Conservation (phyloP, 2,329 filamentous ascomycete species). For the Ceratocystis papillata region DNA sequence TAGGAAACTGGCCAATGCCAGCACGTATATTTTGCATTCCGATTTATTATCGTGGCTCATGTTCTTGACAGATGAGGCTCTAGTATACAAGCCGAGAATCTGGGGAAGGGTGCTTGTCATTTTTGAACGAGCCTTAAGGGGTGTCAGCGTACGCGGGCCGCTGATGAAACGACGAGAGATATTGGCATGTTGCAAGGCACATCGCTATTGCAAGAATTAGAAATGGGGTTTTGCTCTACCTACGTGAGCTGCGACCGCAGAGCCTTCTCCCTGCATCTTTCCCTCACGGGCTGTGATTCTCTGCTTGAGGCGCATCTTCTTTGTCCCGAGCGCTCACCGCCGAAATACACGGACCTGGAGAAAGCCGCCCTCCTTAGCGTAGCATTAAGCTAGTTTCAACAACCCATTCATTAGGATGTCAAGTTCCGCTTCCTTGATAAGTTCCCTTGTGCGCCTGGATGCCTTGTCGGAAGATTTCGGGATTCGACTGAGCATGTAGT, state of each 20-base stretch:
- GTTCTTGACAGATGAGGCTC: slow-evolving; percentile 5
- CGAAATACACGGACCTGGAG: neutral
- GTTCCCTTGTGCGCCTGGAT: neutral
- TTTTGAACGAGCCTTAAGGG: neutral
- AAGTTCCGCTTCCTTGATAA: neutral
- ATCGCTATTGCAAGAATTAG: neutral
- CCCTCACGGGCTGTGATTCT: neutral
- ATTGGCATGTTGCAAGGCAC: neutral
- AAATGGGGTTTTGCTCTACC: too few species aligned
- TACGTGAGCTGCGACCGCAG: too few species aligned
- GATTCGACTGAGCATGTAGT: neutral
- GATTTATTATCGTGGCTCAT: slow-evolving; percentile 10
- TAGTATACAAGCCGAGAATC: slow-evolving; percentile 12
- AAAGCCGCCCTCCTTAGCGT: neutral
- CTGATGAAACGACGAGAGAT: neutral
- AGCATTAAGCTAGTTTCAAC: neutral
- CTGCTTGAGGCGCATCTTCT: neutral
- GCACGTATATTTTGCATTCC: neutral
- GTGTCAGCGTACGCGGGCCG: neutral
- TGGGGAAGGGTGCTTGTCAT: slow-evolving; percentile 1
- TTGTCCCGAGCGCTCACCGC: neutral
- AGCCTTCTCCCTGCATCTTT: neutral
- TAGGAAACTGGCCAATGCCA: neutral
- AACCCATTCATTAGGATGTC: neutral
- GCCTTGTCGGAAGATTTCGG: slow-evolving; percentile 9